A percentile compares a stretch with the other conserved stretches of the same genome.
phyloP scores from a whole-genome alignment of 2,329 filamentous ascomycete genomes.

The Diaporthe citri region DNA sequence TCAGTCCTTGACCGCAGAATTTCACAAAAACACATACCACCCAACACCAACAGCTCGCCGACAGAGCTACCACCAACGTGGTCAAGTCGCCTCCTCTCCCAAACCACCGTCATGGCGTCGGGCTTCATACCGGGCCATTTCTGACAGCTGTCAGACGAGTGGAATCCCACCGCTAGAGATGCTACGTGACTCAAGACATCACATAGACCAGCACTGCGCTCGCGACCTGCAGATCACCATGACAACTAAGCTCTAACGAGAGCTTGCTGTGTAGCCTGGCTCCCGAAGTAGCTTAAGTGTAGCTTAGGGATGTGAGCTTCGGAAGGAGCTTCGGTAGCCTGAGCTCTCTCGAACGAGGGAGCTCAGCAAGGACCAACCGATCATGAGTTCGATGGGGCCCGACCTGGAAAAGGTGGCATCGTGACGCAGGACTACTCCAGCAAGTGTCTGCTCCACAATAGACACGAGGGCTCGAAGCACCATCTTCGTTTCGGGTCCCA shows the following conservation, averaged over 20 bases:
- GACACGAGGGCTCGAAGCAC: no score
- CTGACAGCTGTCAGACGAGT: conserved; percentile 12
- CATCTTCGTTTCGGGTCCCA: background rate
- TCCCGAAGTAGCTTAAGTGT: background rate
- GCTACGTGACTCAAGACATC: conserved; percentile 8
- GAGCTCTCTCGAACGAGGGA: background rate
- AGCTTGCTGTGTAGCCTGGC: background rate
- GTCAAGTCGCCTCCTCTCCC: background rate
- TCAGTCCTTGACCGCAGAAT: background rate
- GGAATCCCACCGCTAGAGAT: background rate
- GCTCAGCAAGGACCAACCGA: background rate
- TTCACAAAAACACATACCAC: background rate
- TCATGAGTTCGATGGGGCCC: background rate
- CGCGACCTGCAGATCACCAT: background rate
- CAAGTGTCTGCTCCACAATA: no score
- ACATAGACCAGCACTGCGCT: background rate
- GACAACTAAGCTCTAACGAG: background rate
- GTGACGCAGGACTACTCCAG: background rate
- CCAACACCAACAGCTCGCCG: background rate
- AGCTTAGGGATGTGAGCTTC: background rate
- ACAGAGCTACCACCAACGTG: background rate
- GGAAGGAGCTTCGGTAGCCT: background rate
- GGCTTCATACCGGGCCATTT: background rate
- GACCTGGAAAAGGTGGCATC: no score
- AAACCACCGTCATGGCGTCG: background rate